phyloP scores from a whole-genome alignment of 2,329 filamentous ascomycete species.

The Aspergillus alliaceus region DNA sequence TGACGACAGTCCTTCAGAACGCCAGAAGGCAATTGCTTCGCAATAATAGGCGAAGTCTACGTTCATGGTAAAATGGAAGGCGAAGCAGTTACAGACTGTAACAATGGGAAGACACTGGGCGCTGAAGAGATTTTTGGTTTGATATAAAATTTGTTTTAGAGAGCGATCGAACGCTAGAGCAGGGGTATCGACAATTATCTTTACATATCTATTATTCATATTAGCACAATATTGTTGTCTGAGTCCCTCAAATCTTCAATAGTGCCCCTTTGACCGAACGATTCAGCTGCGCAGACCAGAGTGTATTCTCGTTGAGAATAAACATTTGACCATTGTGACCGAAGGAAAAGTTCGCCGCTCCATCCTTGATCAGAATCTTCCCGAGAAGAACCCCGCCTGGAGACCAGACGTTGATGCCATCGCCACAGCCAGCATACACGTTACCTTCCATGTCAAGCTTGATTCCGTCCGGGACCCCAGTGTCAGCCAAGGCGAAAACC shows the following conservation, averaged over 20 bases:
- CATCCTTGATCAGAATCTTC: constrained; percentile 56
- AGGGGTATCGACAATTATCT: too few species aligned
- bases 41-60: neutral
- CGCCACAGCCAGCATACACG: constrained; percentile 56
- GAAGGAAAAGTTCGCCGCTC: constrained; percentile 53
- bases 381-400: constrained; percentile 51
- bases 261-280: constrained; percentile 16
- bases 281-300: constrained; percentile 46
- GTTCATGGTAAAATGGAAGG: neutral
- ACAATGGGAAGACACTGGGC: neutral
- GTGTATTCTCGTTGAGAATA: constrained; percentile 41
- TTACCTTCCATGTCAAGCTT: constrained; percentile 56
- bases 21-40: neutral
- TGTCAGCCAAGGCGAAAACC: constrained; percentile 53
- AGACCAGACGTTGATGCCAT: constrained; percentile 58
- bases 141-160: too few species aligned
- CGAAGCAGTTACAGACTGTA: neutral
- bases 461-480: constrained; percentile 49
- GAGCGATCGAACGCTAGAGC: too few species aligned
- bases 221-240: too few species aligned
- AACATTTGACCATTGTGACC: constrained; percentile 39
- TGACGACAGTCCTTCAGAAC: neutral
- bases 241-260: neutral
- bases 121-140: neutral
- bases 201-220: too few species aligned